Conservation (phyloP, 306 rosid species). For the Prunus padus region DNA sequence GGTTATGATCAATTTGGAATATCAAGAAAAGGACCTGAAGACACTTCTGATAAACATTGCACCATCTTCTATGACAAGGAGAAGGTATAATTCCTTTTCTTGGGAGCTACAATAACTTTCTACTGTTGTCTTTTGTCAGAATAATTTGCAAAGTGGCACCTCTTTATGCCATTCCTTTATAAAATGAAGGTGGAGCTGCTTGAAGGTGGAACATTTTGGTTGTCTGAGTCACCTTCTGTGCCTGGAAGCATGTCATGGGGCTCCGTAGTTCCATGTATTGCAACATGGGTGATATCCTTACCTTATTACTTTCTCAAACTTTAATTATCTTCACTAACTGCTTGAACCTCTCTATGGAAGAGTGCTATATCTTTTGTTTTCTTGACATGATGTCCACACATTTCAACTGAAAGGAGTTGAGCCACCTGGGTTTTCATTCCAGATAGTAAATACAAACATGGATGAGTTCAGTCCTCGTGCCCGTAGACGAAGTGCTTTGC, state of each 20-base stretch:
- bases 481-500: conserved; percentile 93
- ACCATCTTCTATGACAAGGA: conserved; percentile 91
- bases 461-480: conserved; percentile 87
- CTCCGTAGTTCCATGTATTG: conserved; percentile 78
- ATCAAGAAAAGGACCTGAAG: conserved; percentile 82
- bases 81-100: conserved; percentile 45
- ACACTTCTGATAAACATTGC: conserved; percentile 82
- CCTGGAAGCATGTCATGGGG: conserved; percentile 99
- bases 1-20: conserved; percentile 94
- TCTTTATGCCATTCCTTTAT: conserved; percentile 4
- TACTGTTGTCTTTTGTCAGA: not conserved
- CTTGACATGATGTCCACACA: conserved; percentile 98
- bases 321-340: conserved; percentile 14
- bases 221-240: conserved; percentile 96
- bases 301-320: conserved; percentile 14
- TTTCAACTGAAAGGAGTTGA: conserved; percentile 96
- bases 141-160: conserved; percentile 6
- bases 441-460: conserved; percentile 93
- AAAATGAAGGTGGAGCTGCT: conserved; percentile 76
- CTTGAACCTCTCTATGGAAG: conserved; percentile 18
- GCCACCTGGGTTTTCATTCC: conserved; percentile 93
- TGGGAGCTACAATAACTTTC: conserved; percentile 7
- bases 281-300: conserved; percentile 99
- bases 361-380: conserved; percentile 42
- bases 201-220: conserved; percentile 99